These are phyloP conservation scores for Davidsoniella neocaledoniae DNA, from an alignment of 2,329 filamentous ascomycete genomes.

Conservation along the genomic window DNA sequence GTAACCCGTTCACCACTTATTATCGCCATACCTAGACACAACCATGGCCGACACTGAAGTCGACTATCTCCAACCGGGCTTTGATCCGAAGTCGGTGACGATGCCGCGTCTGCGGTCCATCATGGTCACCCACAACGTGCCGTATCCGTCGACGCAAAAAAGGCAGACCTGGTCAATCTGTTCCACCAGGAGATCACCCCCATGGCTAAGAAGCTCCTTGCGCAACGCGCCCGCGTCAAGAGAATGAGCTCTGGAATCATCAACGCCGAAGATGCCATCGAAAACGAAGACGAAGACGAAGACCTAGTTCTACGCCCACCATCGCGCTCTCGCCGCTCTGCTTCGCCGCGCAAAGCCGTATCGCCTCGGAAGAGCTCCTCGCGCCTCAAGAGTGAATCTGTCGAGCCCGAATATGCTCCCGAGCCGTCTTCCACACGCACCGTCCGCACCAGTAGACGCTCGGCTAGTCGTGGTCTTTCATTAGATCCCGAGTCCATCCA, in stretches of 20 bases:
- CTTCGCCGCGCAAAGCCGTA: conserved; percentile 34
- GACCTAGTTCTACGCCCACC: conserved; percentile 33
- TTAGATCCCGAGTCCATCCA: conserved; percentile 37
- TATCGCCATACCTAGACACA: background rate
- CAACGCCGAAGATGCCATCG: conserved; percentile 28
- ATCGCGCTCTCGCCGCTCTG: conserved; percentile 29
- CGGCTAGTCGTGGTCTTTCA: conserved; percentile 13
- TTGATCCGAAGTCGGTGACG: conserved; percentile 69
- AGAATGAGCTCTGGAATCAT: conserved; percentile 76
- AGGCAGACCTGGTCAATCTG: conserved; percentile 68
- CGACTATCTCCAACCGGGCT: conserved; percentile 74
- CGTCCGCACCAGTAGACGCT: conserved; percentile 4
- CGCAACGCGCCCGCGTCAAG: conserved; percentile 60
- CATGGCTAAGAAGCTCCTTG: conserved; percentile 59
- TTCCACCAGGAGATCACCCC: conserved; percentile 67
- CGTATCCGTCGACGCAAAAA: conserved; percentile 86
- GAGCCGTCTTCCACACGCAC: conserved; percentile 5
- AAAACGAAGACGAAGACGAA: conserved; percentile 49
- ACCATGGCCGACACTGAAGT: conserved; percentile 50
- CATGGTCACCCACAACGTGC: conserved; percentile 71
- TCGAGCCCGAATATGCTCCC: conserved; percentile 6
- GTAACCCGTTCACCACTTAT: background rate
- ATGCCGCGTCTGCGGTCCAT: conserved; percentile 81
- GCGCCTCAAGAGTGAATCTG: conserved; percentile 30
- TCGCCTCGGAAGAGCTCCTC: conserved; percentile 17